Conservation (phyloP, 116 monocot genomes). For the Dioscorea cayenensis region DNA sequence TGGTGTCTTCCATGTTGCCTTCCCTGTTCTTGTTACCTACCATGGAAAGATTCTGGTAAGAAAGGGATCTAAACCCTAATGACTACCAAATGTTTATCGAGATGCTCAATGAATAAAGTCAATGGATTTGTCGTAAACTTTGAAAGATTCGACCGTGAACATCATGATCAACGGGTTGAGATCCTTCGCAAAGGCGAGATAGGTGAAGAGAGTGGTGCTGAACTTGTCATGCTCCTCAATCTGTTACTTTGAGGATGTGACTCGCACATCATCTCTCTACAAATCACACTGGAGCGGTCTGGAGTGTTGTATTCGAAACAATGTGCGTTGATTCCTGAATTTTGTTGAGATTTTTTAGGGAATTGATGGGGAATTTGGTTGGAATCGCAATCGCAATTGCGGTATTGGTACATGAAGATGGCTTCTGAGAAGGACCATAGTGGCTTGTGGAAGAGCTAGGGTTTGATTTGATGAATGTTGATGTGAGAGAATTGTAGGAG, state of each 20-base stretch:
- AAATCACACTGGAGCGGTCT: slow-evolving; percentile 81
- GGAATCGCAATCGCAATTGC: slow-evolving; percentile 32
- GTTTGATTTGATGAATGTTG: slow-evolving; percentile 36
- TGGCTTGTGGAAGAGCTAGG: slow-evolving; percentile 27
- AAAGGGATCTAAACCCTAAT: not conserved
- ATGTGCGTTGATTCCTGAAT: slow-evolving; percentile 15
- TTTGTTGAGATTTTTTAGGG: not conserved
- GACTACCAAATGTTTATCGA: not conserved
- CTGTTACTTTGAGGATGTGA: slow-evolving; percentile 48
- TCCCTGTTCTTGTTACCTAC: slow-evolving; percentile 42
- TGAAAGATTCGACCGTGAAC: slow-evolving; percentile 57
- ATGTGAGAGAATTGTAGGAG: no score
- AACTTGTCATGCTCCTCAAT: slow-evolving; percentile 83
- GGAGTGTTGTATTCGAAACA: slow-evolving; percentile 66
- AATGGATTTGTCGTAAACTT: slow-evolving; percentile 22
- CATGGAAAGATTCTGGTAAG: slow-evolving; percentile 30
- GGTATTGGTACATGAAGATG: slow-evolving; percentile 86
- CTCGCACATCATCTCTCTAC: slow-evolving; percentile 41
- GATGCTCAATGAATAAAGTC: not conserved
- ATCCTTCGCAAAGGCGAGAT: slow-evolving; percentile 49
- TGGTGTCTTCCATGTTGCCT: slow-evolving; percentile 89
- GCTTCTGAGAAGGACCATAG: slow-evolving; percentile 79
- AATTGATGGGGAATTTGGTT: not conserved
- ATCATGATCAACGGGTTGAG: slow-evolving; percentile 67
- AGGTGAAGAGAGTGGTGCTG: slow-evolving; percentile 65